Evolutionary conservation across 1,284 basidiomycete species (phyloP).

Genomic region (Puccinia coronata): DNA sequence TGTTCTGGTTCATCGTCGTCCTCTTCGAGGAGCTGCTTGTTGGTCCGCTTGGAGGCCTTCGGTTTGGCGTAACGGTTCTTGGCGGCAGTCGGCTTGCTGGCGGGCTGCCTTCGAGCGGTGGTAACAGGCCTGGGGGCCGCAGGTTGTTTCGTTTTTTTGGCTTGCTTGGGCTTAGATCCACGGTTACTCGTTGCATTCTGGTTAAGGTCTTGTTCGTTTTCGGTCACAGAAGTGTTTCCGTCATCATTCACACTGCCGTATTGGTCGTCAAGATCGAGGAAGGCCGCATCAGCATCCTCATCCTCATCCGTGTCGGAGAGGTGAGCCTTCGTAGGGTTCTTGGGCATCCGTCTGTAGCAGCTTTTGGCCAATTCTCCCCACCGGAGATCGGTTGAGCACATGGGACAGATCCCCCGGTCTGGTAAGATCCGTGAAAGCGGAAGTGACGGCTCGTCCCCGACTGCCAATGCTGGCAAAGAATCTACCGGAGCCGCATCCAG

Average conservation of each 20-base stretch:
- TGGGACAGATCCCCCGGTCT: conserved; percentile 37
- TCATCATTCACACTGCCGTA: neutral
- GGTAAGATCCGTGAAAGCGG: conserved; percentile 23
- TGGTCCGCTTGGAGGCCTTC: neutral
- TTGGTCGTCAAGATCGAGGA: neutral
- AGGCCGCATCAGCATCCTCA: neutral
- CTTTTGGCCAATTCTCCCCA: conserved; percentile 47
- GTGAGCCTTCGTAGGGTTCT: neutral
- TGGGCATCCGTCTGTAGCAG: conserved; percentile 35
- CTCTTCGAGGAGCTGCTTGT: neutral
- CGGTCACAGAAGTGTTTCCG: neutral
- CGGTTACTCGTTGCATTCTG: neutral
- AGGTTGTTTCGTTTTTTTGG: neutral
- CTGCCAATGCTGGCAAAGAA: neutral
- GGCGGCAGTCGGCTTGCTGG: neutral
- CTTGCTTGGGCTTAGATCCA: neutral
- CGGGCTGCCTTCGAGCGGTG: neutral
- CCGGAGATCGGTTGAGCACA: conserved; percentile 36
- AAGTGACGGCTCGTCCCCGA: neutral
- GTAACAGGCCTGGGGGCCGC: neutral
- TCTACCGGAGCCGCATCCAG: neutral
- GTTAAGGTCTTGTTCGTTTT: neutral
- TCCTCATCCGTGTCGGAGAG: neutral
- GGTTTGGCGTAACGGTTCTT: neutral
- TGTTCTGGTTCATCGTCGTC: conserved; percentile 29